Conservation (phyloP, 2,329 filamentous ascomycete genomes). For the Cladosporium sp. region DNA sequence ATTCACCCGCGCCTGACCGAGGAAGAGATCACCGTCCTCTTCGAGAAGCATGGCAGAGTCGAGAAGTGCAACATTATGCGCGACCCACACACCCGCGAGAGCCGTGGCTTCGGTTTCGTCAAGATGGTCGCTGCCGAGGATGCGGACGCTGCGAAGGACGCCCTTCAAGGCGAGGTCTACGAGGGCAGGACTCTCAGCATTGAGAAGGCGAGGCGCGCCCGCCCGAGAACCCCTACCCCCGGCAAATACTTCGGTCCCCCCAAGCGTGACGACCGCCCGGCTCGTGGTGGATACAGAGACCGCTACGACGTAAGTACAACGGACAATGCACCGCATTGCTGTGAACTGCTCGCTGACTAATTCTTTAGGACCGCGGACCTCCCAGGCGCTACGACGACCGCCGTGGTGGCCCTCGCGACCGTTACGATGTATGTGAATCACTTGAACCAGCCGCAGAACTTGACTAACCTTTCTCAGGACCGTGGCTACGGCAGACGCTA, state of each 20-base stretch:
- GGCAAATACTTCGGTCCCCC: conserved; percentile 99
- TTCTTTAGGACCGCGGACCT: conserved; percentile 37
- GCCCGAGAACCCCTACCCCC: conserved; percentile 91
- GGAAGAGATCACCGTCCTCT: conserved; percentile 87
- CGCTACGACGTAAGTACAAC: conserved; percentile 42
- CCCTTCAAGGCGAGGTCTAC: conserved; percentile 89
- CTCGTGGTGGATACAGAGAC: conserved; percentile 31
- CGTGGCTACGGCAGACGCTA: conserved; percentile 60
- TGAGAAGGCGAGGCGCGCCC: conserved; percentile 94
- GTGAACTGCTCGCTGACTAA: background rate
- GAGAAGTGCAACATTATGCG: conserved; percentile 99
- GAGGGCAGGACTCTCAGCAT: conserved; percentile 96
- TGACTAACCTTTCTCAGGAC: conserved; percentile 52
- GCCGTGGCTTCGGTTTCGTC: conserved; percentile 97
- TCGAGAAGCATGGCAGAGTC: conserved; percentile 98
- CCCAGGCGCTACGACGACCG: conserved; percentile 51
- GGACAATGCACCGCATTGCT: background rate
- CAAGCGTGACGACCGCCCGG: conserved; percentile 64
- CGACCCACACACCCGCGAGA: conserved; percentile 97
- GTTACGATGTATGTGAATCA: conserved; percentile 50
- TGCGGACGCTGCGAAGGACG: conserved; percentile 95
- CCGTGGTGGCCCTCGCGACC: conserved; percentile 52
- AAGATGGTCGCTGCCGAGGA: conserved; percentile 97
- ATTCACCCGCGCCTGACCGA: conserved; percentile 92
- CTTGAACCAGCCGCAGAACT: background rate